Conservation (phyloP, 208 protist genomes). For the Trypanosoma congolense region DNA sequence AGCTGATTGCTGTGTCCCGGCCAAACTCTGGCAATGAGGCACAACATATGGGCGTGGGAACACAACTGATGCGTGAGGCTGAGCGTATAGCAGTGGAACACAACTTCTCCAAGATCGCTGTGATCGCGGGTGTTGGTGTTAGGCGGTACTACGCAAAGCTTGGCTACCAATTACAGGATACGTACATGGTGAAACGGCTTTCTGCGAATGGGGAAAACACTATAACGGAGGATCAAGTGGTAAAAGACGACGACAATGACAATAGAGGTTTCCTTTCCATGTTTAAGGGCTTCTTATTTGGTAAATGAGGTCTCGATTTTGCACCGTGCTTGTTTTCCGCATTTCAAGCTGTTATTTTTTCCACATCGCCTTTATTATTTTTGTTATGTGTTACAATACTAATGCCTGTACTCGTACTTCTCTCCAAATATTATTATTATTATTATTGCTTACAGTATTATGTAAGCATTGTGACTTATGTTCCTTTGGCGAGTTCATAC, state of each 20-base stretch:
- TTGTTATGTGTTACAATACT: too few relatives aligned
- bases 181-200: constrained; percentile 85
- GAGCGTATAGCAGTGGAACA: constrained; percentile 93
- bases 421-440: too few relatives aligned
- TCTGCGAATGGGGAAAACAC: constrained; percentile 21
- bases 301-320: constrained; percentile 6
- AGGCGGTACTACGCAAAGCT: constrained; percentile 98
- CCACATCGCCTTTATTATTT: background rate
- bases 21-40: constrained; percentile 88
- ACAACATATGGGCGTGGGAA: constrained; percentile 97
- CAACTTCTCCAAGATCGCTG: constrained; percentile 88
- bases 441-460: too few relatives aligned
- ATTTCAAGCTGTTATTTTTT: constrained; percentile 1
- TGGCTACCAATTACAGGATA: constrained; percentile 91
- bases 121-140: constrained; percentile 98
- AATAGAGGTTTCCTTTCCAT: constrained; percentile 42
- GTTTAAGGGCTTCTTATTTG: constrained; percentile 55
- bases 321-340: background rate
- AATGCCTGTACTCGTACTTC: too few relatives aligned
- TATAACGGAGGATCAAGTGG: constrained; percentile 75
- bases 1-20: constrained; percentile 62
- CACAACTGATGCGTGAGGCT: constrained; percentile 97
- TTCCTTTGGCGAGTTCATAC: too few relatives aligned
- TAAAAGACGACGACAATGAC: constrained; percentile 81
- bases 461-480: too few relatives aligned